A percentile compares a stretch with the other conserved stretches of the same genome.
These are phyloP conservation scores for Yueomyces sp. DNA, from an alignment of 1,139 yeast species.

Conservation along the genomic window DNA sequence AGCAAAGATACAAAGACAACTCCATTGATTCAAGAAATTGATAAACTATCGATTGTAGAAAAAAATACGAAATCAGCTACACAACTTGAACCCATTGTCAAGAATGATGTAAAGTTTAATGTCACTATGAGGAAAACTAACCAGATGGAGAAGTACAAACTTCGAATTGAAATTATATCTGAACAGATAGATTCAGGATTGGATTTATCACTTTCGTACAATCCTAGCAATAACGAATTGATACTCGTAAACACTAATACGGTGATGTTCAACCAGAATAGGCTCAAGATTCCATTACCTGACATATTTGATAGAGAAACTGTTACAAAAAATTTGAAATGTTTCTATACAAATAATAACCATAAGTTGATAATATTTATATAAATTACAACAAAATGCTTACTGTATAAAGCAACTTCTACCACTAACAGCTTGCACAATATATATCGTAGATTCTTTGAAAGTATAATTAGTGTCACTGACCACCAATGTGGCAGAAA, in stretches of 20 bases:
- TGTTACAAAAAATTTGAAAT: slow-evolving; percentile 3
- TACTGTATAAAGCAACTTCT: too few species aligned
- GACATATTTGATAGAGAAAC: slow-evolving; percentile 6
- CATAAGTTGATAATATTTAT: slow-evolving; percentile 12
- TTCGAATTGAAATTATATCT: slow-evolving; percentile 15
- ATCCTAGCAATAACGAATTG: slow-evolving; percentile 8
- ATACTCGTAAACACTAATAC: slow-evolving; percentile 9
- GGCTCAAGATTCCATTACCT: slow-evolving; percentile 17
- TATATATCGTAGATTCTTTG: too few species aligned
- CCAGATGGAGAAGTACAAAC: slow-evolving; percentile 8
- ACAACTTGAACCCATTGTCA: background rate
- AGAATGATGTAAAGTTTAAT: slow-evolving; percentile 8
- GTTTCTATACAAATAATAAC: slow-evolving; percentile 11
- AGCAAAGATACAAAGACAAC: background rate
- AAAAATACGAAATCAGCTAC: background rate
- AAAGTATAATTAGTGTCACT: too few species aligned
- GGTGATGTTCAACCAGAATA: slow-evolving; percentile 8
- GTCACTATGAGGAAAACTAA: slow-evolving; percentile 16
- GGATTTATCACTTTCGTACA: slow-evolving; percentile 12
- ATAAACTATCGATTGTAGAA: background rate
- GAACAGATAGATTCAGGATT: slow-evolving; percentile 10
- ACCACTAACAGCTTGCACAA: too few species aligned
- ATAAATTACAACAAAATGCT: slow-evolving; percentile 3
- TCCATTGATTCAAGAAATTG: slow-evolving; percentile 1
- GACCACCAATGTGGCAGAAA: too few species aligned